These are phyloP conservation scores for Trifolium repens DNA, from an alignment of 306 rosid genomes.

Conservation along the genomic window DNA sequence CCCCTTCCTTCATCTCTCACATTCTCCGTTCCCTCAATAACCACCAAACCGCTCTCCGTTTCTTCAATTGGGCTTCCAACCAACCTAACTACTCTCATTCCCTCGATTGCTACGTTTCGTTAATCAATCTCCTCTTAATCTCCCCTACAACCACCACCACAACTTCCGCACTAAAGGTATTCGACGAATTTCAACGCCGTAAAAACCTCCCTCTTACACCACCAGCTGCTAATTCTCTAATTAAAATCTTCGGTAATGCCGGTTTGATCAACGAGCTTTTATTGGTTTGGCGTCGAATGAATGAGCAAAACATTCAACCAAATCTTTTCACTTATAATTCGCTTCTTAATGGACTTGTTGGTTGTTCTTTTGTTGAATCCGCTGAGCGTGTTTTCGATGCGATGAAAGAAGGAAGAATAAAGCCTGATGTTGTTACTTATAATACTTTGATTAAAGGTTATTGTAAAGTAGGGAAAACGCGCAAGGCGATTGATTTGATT, in stretches of 20 bases:
- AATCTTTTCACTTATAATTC: conserved; percentile 61
- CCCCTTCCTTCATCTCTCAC: conserved; percentile 73
- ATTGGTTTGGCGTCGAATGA: conserved; percentile 86
- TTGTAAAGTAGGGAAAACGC: conserved; percentile 66
- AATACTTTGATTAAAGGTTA: conserved; percentile 85
- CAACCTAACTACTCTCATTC: conserved; percentile 56
- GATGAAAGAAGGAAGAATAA: conserved; percentile 60
- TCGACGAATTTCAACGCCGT: conserved; percentile 44
- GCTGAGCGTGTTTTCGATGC: conserved; percentile 73
- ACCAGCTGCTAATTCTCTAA: conserved; percentile 60
- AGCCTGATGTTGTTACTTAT: conserved; percentile 71
- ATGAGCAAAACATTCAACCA: conserved; percentile 66
- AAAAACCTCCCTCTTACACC: conserved; percentile 54
- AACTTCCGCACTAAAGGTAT: not conserved
- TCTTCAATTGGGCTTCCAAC: conserved; percentile 78
- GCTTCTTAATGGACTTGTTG: conserved; percentile 75
- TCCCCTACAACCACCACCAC: not conserved
- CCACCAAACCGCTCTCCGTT: conserved; percentile 56
- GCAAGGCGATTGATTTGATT: conserved; percentile 60
- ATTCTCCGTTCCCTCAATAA: conserved; percentile 51
- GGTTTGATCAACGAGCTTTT: conserved; percentile 79
- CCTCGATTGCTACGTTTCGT: conserved; percentile 70
- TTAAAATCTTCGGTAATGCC: conserved; percentile 61
- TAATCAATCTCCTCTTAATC: conserved; percentile 41
- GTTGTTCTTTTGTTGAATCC: conserved; percentile 62